phyloP scores from a whole-genome alignment of 1,284 basidiomycete species.

The Microbotryum lychnidis-dioicae region DNA sequence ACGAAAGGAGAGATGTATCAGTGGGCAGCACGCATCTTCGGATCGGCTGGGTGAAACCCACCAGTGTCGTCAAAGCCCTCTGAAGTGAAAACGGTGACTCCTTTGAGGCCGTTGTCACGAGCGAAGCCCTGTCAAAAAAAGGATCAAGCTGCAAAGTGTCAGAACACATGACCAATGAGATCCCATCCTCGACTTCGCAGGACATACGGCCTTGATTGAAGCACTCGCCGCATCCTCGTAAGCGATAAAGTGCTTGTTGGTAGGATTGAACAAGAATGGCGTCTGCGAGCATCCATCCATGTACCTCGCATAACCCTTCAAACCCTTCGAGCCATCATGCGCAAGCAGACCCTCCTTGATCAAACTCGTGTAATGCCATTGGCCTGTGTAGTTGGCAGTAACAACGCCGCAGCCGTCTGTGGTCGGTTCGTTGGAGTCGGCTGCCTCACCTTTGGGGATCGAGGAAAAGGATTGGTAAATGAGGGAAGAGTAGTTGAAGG shows the following conservation, averaged over 20 bases:
- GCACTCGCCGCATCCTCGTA: slow-evolving; percentile 22
- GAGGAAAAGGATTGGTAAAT: slow-evolving; percentile 20
- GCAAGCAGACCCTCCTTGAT: slow-evolving; percentile 11
- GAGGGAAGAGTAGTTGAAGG: slow-evolving; percentile 1
- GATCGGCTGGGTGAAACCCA: too few relatives aligned
- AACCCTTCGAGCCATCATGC: slow-evolving; percentile 7
- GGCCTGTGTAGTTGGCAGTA: slow-evolving; percentile 10
- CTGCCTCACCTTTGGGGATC: slow-evolving; percentile 12
- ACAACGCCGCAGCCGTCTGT: slow-evolving; percentile 18
- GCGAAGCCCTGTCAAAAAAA: too few relatives aligned
- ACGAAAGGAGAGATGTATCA: too few relatives aligned
- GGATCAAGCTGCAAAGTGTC: too few relatives aligned
- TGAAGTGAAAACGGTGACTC: too few relatives aligned
- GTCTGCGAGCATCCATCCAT: slow-evolving; percentile 21
- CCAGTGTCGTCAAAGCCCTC: too few relatives aligned
- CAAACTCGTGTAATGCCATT: slow-evolving; percentile 20
- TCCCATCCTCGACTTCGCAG: neutral
- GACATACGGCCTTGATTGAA: slow-evolving; percentile 11
- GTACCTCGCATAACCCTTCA: slow-evolving; percentile 14
- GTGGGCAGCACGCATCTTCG: too few relatives aligned
- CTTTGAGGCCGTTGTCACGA: too few relatives aligned
- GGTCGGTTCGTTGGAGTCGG: slow-evolving; percentile 11
- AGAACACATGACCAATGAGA: too few relatives aligned
- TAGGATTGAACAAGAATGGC: slow-evolving; percentile 22
- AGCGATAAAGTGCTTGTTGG: slow-evolving; percentile 12